Evolutionary conservation across 1,284 basidiomycete species (phyloP), one percentile per base, ranked within the genome.

Genomic region (Cystobasidiaceae sp.): DNA sequence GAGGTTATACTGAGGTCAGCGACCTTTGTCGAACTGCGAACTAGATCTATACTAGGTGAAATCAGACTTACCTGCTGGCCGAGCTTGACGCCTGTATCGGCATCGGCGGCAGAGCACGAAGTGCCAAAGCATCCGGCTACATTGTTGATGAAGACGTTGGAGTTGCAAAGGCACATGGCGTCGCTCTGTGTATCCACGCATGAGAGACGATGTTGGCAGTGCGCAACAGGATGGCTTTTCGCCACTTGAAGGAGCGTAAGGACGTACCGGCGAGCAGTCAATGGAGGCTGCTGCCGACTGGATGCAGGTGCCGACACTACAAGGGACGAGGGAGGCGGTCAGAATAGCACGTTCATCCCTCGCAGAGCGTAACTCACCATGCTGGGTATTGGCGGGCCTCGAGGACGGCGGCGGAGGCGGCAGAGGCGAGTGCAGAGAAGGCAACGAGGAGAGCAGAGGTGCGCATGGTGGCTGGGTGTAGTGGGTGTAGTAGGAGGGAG

Each of bases 101-200:
- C 61, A 32, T 64, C 52, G 6, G 51, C 21, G 15, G 61, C 61
- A 6, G 39, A 23, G 52, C 61, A 64, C 43, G 17, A 17, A n/a
- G 27, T 37, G 32, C 41, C 61, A 25, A 64, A 64, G 61, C 61
- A 64, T 9, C 17, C 34, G 13, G 61, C 61, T 19, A 50, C 61
- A 21, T 41, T 19, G 34, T 55, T 64, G 43, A 64, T 56, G 52
- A 64, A 64, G 23, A 52, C 39, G 17, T 46, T 25, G 19, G 61
- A 64, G 7, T 56, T 17, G 52, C 61, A 64, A n/a, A 64, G 25
- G 52, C 61, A 64, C 11, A 52, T 21, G 7, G 61, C 61, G 25
- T 64, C 61, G 51, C 28, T 37, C 61, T 55, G 61, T 34, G n/a
- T n/a, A n/a, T n/a, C n/a, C n/a, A n/a, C n/a, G n/a, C n/a, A n/a